phyloP scores from a whole-genome alignment of 495 filamentous ascomycete species.

The Podospora pseudoanserina region DNA sequence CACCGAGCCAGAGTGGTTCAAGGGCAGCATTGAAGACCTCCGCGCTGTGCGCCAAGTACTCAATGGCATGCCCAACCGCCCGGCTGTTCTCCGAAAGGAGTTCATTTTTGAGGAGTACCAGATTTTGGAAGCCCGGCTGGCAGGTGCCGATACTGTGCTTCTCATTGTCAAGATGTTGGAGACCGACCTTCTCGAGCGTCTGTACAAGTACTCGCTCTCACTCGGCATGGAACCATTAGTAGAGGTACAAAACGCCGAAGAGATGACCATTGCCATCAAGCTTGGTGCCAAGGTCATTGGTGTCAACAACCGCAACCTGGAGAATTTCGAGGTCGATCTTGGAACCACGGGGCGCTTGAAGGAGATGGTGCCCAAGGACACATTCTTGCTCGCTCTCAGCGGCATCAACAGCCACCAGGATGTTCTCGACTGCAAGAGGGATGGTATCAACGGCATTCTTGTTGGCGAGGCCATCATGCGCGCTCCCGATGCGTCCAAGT shows the following conservation, averaged over 20 bases:
- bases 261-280: constrained; percentile 83
- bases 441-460: constrained; percentile 87
- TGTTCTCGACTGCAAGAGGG: constrained; percentile 79
- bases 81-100: constrained; percentile 89
- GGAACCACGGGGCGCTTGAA: constrained; percentile 90
- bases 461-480: constrained; percentile 97
- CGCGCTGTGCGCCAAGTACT: constrained; percentile 82
- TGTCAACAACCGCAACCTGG: constrained; percentile 95
- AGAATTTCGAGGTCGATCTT: constrained; percentile 93
- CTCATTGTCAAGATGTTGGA: constrained; percentile 99
- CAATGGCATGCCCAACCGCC: constrained; percentile 83
- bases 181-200: constrained; percentile 62
- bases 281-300: constrained; percentile 93
- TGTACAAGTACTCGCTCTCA: constrained; percentile 83
- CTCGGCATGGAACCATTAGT: constrained; percentile 98
- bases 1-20: constrained; percentile 98
- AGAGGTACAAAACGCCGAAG: constrained; percentile 89
- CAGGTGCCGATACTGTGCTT: constrained; percentile 91
- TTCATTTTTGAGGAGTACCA: constrained; percentile 99
- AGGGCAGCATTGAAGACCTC: constrained; percentile 92
- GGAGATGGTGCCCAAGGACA: constrained; percentile 74
- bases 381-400: constrained; percentile 91
- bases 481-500: constrained; percentile 69
- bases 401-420: constrained; percentile 91
- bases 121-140: constrained; percentile 89